phyloP scores from a whole-genome alignment of 768 basidiomycete genomes.

The Lyophyllum decastes region DNA sequence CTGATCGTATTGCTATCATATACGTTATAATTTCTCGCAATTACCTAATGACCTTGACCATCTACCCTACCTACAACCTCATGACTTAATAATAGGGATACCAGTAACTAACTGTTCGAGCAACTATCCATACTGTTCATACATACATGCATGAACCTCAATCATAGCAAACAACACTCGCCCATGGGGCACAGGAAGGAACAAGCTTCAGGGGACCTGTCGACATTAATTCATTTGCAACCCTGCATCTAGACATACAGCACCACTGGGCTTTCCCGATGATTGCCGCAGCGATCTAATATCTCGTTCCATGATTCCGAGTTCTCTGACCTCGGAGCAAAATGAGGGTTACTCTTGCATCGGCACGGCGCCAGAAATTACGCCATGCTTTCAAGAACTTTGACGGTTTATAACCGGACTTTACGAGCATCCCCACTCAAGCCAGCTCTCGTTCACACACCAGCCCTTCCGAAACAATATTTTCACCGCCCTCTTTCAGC shows the following conservation, averaged over 20 bases:
- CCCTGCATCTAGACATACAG: neutral
- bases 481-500: conserved; percentile 13
- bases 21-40: conserved; percentile 6
- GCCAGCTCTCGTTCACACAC: conserved; percentile 1
- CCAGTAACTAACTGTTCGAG: neutral
- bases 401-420: conserved; percentile 18
- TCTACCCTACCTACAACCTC: neutral
- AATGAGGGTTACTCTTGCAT: neutral
- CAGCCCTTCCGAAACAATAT: conserved; percentile 1
- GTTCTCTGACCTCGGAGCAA: conserved; percentile 6
- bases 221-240: neutral
- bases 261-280: neutral
- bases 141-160: neutral
- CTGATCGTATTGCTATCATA: neutral
- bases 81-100: conserved; percentile 10
- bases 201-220: neutral
- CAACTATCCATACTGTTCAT: neutral
- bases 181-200: neutral
- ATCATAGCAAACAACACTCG: neutral
- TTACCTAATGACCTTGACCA: conserved; percentile 7
- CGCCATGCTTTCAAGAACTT: conserved; percentile 12
- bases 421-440: conserved; percentile 7
- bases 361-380: neutral
- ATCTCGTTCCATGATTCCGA: neutral
- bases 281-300: neutral